phyloP scores from a whole-genome alignment of 2,329 filamentous ascomycete genomes.

The Emergomyces africanus region DNA sequence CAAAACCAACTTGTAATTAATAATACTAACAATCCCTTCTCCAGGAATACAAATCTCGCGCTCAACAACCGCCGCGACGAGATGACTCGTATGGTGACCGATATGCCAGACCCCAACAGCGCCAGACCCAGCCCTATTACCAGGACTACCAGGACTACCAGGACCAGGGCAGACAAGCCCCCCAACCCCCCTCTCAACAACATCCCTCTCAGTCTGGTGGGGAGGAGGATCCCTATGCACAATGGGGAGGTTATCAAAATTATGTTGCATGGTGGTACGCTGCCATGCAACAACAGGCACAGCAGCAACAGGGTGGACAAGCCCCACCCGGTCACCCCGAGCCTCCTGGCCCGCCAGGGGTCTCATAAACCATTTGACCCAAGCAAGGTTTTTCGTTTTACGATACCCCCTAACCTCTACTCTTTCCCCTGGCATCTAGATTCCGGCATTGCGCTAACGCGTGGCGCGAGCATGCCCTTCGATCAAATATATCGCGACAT shows the following conservation, averaged over 20 bases:
- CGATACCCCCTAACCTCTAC: not conserved
- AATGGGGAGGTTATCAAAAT: constrained; percentile 71
- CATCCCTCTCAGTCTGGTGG: constrained; percentile 14
- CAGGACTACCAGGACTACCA: constrained; percentile 11
- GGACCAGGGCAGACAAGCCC: constrained; percentile 17
- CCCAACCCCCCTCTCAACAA: constrained; percentile 43
- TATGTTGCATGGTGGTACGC: constrained; percentile 75
- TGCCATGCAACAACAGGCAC: constrained; percentile 46
- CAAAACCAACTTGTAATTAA: not conserved
- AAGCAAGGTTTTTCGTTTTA: not conserved
- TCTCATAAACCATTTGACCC: constrained; percentile 7
- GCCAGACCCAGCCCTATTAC: constrained; percentile 4
- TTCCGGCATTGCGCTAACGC: not conserved
- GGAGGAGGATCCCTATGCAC: constrained; percentile 55
- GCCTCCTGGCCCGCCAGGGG: constrained; percentile 15
- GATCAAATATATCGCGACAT: not conserved
- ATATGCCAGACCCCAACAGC: constrained; percentile 36
- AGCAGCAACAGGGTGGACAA: constrained; percentile 16
- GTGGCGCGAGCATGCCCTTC: not conserved
- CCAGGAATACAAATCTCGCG: constrained; percentile 22
- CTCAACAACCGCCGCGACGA: constrained; percentile 23
- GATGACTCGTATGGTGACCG: constrained; percentile 21
- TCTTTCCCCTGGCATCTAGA: not conserved
- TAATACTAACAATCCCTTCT: not conserved
- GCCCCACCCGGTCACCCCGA: constrained; percentile 14